A percentile compares a stretch with the other conserved stretches of the same genome.
These are phyloP conservation scores for Thelonectria blattea DNA, from an alignment of 2,329 filamentous ascomycete species.

Conservation along the genomic window DNA sequence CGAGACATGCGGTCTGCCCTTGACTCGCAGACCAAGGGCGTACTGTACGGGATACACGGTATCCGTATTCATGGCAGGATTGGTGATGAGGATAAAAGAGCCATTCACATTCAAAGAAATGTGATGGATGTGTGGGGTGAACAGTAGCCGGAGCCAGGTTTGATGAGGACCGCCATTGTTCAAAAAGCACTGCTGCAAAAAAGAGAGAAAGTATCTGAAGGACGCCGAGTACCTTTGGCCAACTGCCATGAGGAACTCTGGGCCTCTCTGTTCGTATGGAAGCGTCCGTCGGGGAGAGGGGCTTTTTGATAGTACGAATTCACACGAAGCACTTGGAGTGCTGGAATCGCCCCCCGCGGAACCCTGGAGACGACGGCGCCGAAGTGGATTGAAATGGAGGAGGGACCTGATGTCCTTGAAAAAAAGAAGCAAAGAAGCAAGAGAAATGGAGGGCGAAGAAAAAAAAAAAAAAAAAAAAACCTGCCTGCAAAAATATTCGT, in stretches of 20 bases:
- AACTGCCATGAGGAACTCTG: not conserved
- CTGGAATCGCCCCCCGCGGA: conserved; percentile 19
- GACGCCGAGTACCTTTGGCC: not conserved
- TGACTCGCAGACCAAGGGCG: not conserved
- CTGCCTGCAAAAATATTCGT: too few species aligned
- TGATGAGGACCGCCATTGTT: not conserved
- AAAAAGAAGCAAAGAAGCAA: conserved; percentile 1
- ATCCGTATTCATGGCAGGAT: not conserved
- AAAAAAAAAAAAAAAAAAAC: not conserved
- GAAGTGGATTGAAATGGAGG: conserved; percentile 14
- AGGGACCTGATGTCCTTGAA: not conserved
- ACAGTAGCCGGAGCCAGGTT: not conserved
- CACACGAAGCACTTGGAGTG: not conserved
- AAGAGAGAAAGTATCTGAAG: not conserved
- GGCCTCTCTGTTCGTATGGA: not conserved
- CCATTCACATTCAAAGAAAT: conserved; percentile 1
- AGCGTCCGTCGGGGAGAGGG: not conserved
- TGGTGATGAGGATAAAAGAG: not conserved
- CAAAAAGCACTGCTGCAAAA: not conserved
- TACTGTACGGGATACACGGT: not conserved
- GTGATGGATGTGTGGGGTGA: conserved; percentile 2
- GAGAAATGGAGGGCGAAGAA: not conserved
- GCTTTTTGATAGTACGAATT: conserved; percentile 5
- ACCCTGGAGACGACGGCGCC: conserved; percentile 18
- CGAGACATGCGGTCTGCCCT: not conserved